Conservation (phyloP, 257 asterid species). For the Ophiorrhiza pumila region DNA sequence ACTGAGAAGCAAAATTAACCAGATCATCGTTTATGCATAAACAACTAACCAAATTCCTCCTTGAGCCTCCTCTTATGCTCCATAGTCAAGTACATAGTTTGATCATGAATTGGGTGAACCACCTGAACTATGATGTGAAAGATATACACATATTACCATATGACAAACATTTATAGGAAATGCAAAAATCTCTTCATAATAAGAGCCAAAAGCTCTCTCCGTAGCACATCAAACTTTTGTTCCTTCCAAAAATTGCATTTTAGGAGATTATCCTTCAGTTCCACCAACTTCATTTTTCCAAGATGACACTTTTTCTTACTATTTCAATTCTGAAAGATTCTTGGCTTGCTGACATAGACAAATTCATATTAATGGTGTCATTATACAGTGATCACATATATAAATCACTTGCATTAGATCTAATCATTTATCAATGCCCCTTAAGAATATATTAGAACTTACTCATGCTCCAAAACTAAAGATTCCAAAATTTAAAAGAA, state of each 20-base stretch:
- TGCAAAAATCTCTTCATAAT: not conserved
- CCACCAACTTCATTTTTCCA: not conserved
- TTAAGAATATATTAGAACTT: too few species aligned
- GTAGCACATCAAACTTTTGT: not conserved
- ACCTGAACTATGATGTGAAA: slow-evolving; percentile 37
- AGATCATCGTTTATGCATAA: not conserved
- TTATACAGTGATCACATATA: not conserved
- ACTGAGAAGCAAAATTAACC: not conserved
- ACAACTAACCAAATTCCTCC: slow-evolving; percentile 74
- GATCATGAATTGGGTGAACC: slow-evolving; percentile 87
- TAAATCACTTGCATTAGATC: not conserved
- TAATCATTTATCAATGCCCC: not conserved
- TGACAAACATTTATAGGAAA: not conserved
- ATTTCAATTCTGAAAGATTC: not conserved
- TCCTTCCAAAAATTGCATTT: not conserved
- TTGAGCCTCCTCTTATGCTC: slow-evolving; percentile 77
- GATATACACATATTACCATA: not conserved
- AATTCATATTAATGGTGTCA: not conserved
- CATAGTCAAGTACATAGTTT: slow-evolving; percentile 65
- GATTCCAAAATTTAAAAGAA: not conserved
- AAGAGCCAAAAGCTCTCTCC: not conserved
- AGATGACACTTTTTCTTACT: not conserved
- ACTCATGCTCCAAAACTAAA: too few species aligned
- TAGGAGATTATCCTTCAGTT: not conserved
- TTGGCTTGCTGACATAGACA: not conserved